Evolutionary conservation across 2,329 filamentous ascomycete species (phyloP).

Genomic region (Trichoderma aggressivum): DNA sequence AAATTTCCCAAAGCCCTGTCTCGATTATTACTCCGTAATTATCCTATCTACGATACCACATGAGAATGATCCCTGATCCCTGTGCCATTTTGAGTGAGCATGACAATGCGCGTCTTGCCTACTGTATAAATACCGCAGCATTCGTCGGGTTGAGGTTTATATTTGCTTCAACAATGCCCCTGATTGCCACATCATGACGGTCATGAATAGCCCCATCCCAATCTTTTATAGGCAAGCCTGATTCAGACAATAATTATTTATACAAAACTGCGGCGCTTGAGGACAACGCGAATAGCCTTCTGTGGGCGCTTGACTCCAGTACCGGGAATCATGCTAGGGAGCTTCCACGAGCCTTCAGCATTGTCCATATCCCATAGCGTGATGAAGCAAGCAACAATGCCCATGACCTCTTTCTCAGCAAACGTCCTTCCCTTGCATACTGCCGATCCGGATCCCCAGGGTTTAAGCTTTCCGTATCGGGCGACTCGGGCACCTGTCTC

Average conservation of each 20-base stretch:
- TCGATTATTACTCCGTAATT: not conserved
- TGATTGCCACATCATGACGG: not conserved
- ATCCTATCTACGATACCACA: not conserved
- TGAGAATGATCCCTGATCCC: not conserved
- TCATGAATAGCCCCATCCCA: not conserved
- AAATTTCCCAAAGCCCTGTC: not conserved
- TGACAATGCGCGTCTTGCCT: not conserved
- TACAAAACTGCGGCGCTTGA: not conserved
- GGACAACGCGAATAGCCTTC: not conserved
- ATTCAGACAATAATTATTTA: not conserved
- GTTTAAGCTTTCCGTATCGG: conserved; percentile 24
- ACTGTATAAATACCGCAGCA: not conserved
- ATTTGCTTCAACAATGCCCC: not conserved
- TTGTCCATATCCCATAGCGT: conserved; percentile 9
- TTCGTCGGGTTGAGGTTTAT: not conserved
- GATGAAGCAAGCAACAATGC: conserved; percentile 6
- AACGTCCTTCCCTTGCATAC: conserved; percentile 28
- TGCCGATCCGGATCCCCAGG: conserved; percentile 24
- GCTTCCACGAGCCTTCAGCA: not conserved
- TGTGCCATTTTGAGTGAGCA: not conserved
- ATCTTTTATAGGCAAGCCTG: not conserved
- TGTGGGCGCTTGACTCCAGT: conserved; percentile 3
- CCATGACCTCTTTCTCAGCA: conserved; percentile 26
- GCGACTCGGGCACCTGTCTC: conserved; percentile 5
- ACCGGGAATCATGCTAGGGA: not conserved